Evolutionary conservation across 2,329 filamentous ascomycete genomes (phyloP).

Genomic region (Gliomastix tumulicola): DNA sequence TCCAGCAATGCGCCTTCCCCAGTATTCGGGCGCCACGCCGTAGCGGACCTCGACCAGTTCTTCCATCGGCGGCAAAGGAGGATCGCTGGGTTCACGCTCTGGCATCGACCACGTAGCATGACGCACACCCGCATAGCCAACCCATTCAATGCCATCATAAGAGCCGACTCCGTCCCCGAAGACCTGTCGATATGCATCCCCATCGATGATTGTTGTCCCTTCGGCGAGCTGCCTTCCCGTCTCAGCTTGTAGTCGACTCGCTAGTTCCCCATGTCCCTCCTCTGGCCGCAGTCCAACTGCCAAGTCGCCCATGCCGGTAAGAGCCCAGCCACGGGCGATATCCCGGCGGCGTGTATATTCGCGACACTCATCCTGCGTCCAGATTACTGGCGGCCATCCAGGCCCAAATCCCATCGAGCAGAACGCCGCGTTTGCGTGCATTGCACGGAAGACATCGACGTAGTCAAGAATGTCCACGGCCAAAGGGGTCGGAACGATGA

Average conservation of each 20-base stretch:
- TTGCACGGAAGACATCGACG: conserved; percentile 5
- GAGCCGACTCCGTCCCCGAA: conserved; percentile 2
- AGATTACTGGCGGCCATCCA: conserved; percentile 3
- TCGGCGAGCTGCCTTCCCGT: background rate
- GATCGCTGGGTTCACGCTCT: background rate
- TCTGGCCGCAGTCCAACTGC: conserved; percentile 6
- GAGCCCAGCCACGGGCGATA: conserved; percentile 5
- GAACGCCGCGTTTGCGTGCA: conserved; percentile 7
- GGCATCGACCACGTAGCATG: conserved; percentile 6
- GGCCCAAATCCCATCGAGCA: conserved; percentile 9
- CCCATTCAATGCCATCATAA: conserved; percentile 7
- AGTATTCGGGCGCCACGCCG: conserved; percentile 6
- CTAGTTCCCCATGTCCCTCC: background rate
- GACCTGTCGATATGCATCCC: background rate
- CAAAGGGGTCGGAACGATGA: conserved; percentile 9
- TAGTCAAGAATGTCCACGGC: conserved; percentile 5
- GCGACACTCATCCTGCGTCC: conserved; percentile 7
- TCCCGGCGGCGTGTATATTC: conserved; percentile 6
- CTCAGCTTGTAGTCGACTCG: background rate
- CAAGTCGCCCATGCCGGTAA: conserved; percentile 11
- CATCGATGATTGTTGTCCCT: background rate
- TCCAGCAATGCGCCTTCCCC: conserved; percentile 10
- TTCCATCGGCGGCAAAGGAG: conserved; percentile 6
- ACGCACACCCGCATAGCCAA: conserved; percentile 9
- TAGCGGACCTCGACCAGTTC: conserved; percentile 12